Evolutionary conservation across 2,329 filamentous ascomycete species (phyloP), one percentile per base, ranked within the genome.

Genomic region (Calonectria pauciramosa): DNA sequence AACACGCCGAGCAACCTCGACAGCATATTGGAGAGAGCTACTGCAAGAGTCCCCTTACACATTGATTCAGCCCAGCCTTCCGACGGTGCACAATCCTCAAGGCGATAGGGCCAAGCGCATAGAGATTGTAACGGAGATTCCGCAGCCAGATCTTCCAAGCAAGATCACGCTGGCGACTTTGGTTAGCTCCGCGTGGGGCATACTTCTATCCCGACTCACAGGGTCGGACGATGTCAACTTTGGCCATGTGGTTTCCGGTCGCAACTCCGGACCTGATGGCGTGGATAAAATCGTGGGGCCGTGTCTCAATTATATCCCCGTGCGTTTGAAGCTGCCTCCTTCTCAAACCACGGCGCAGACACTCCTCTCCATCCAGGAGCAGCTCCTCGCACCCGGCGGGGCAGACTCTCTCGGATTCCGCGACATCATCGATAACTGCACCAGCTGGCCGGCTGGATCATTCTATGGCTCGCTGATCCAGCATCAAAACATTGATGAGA

Each of bases 21-120:
- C 70, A 1, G 78, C 83, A 0, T 89, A 90, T 76, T 90, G 89
- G 88, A 80, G 79, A 23, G 73, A 82, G 0, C 82, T 89, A 0
- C 84, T 90, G 11, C 70, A 82, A 0, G 84, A 82, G n/a, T 87
- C 84, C 1, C 78, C 80, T 20, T 77, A 80, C 70, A 79, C 79
- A 1, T 74, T 76, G 2, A 47, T 82, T 10, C 75, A 78, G 34
- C 44, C 59, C 36, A 74, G n/a, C 1, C n/a, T 54, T 13, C 41
- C 56, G 10, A 3, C 84, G 86, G 4, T 84, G 85, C 8, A 79
- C 80, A 0, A 82, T 81, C 76, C 74, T 78, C 71, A 47, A 75
- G 14, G 64, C 70, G 81, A 49, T 71, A 78, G 16, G 64, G 56
- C 14, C 14, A 14, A 54, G 13, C 18, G 5, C 32, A 52, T 59